Evolutionary conservation across 768 basidiomycete species (phyloP), one percentile per base, ranked within the genome.

Genomic region (Lentinula detonsa): DNA sequence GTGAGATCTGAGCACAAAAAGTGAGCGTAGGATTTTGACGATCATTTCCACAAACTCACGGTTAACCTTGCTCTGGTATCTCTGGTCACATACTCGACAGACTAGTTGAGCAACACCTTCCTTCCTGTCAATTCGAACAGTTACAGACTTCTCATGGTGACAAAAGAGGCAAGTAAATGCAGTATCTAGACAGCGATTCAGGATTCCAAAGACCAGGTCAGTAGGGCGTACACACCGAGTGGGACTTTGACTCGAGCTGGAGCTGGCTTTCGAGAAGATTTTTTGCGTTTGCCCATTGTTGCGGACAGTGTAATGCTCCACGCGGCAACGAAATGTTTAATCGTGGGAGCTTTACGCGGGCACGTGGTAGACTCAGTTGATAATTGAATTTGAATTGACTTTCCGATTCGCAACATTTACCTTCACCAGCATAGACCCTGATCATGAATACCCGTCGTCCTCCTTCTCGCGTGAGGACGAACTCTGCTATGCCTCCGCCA

Each of bases 261-360:
- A 39, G 80, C 83, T 6, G 91, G 90, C 66, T 93, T 92, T 69
- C 89, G 84, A 18, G 91, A 86, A 0, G 93, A 91, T 73, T 94
- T 94, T 76, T 94, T 94, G 66, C 92, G 86, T 74, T 94, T 94
- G 62, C 92, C 92, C 92, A 94, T 94, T 61, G 65, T 68, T 57
- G 65, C 10, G 57, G 54, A 62, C 45, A 37, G 34, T 42, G 23
- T 15, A 69, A 65, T 34, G 11, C n/a, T 13, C 28, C 46, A 21
- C 9, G n/a, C 7, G 46, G 46, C 46, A 48, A 18, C 21, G n/a
- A 45, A 23, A 23, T 23, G 11, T 21, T 21, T 3, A 18, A 48
- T 21, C 46, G 46, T 48, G 46, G 46, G 46, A 48, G 28, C 0
- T 9, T 48, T 48, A 48, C 46, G 46, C 46, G 46, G 21, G 46